A percentile compares a stretch with the other conserved stretches of the same genome.
phyloP scores from a whole-genome alignment of 2,329 filamentous ascomycete genomes.

The Didymella pomorum region DNA sequence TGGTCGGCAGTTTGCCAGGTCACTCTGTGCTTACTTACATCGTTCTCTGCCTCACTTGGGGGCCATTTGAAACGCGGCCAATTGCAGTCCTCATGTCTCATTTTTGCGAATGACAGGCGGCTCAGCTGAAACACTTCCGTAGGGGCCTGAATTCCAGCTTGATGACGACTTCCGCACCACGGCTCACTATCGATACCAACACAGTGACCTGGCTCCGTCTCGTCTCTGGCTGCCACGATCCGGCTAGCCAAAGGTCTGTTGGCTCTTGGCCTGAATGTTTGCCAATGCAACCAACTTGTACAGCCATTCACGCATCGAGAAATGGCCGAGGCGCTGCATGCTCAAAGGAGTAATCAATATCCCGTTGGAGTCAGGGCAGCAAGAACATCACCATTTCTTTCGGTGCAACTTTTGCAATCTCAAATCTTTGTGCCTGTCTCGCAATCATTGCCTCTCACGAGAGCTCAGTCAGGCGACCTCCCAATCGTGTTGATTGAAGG shows the following conservation, averaged over 20 bases:
- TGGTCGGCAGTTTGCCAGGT: slow-evolving; percentile 43
- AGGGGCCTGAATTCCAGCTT: slow-evolving; percentile 19
- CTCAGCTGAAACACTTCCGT: slow-evolving; percentile 31
- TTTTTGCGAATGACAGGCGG: slow-evolving; percentile 14
- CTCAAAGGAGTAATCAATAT: slow-evolving; percentile 20
- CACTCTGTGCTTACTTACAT: slow-evolving; percentile 36
- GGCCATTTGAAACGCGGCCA: slow-evolving; percentile 28
- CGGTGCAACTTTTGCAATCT: slow-evolving; percentile 8
- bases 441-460: slow-evolving; percentile 29
- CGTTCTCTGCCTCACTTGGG: slow-evolving; percentile 27
- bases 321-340: slow-evolving; percentile 31
- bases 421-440: slow-evolving; percentile 9
- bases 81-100: slow-evolving; percentile 21
- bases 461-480: neutral
- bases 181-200: slow-evolving; percentile 13
- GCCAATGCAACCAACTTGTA: slow-evolving; percentile 11
- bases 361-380: slow-evolving; percentile 14
- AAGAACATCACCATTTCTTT: slow-evolving; percentile 8
- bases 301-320: slow-evolving; percentile 28
- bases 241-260: slow-evolving; percentile 21
- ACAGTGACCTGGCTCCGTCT: slow-evolving; percentile 20
- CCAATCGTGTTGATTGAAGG: neutral
- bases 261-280: neutral
- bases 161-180: slow-evolving; percentile 27
- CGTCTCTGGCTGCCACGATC: slow-evolving; percentile 20